Evolutionary conservation across 805 yeast species (phyloP), one percentile per base, ranked within the genome.

Genomic region (Yarrowia sp.): DNA sequence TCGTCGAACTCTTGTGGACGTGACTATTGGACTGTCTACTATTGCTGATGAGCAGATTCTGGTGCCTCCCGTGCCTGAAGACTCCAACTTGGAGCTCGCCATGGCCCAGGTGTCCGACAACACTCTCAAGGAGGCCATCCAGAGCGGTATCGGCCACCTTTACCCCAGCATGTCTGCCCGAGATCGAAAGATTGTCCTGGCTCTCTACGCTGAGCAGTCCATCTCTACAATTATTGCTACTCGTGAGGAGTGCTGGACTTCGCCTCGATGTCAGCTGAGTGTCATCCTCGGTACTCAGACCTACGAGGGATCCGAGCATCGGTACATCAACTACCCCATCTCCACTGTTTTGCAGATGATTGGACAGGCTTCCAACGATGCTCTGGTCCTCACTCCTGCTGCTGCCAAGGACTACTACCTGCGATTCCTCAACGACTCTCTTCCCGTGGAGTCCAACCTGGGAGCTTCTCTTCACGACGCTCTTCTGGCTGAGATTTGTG

Each of bases 401-500:
- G 74, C 86, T 2, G 86, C 83, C 72, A 79, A 85, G 35, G 84
- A 82, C 0, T 93, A 89, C 74, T 92, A 90, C 76, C 85, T 83
- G 67, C 87, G 87, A 73, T 91, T 93, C 75, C 75, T 95, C 65
- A 82, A 80, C 15, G 91, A 89, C 70, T 85, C 97, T 0, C 76
- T 92, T 12, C 98, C 98, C 0, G 80, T 92, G 36, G 99, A 96
- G 77, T 91, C 97, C 78, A 85, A 83, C 72, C 75, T 92, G 71
- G 84, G 84, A 69, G 77, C 80, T 16, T 78, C 79, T 68, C 72
- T 92, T 14, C 88, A 85, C 70, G 98, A 95, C 75, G 82, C 85
- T 0, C 83, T 94, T 43, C 77, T 90, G 50, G 84, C 86, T 55
- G 98, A 91, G 73, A 87, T 92, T n/a, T 85, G 90, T 45, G 84